A percentile compares a stretch with the other conserved stretches of the same genome.
Evolutionary conservation across 345 rosid genomes (phyloP).

Genomic region (Noccaea caerulescens): DNA sequence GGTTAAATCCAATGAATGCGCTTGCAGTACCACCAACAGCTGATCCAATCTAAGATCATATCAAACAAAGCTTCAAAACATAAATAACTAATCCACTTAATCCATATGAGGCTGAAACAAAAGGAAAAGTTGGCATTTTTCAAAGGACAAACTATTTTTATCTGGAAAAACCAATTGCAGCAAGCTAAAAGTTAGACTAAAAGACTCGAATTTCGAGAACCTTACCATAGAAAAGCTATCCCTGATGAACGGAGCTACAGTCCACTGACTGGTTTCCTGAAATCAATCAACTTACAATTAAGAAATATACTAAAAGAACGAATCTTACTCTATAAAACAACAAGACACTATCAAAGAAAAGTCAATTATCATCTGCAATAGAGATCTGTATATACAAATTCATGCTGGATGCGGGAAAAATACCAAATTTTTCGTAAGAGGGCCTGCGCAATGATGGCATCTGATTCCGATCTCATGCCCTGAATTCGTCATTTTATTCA

Average conservation of each 20-base stretch:
- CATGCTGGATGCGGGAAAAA: slow-evolving; percentile 1
- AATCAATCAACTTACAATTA: slow-evolving; percentile 18
- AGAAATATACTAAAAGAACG: not conserved
- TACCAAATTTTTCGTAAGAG: slow-evolving; percentile 82
- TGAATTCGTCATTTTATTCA: slow-evolving; percentile 51
- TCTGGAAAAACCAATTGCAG: not conserved
- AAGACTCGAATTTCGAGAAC: slow-evolving; percentile 14
- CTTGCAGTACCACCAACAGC: slow-evolving; percentile 78
- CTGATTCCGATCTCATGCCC: slow-evolving; percentile 41
- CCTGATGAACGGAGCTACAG: slow-evolving; percentile 74
- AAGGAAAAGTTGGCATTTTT: not conserved
- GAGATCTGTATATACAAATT: slow-evolving; percentile 19
- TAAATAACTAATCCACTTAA: slow-evolving; percentile 7
- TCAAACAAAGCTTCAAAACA: not conserved
- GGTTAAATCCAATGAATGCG: slow-evolving; percentile 48
- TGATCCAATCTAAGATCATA: slow-evolving; percentile 71
- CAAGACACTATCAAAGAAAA: not conserved
- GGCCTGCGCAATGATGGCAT: slow-evolving; percentile 94
- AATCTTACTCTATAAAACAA: not conserved
- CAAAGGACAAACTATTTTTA: not conserved
- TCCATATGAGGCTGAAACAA: not conserved
- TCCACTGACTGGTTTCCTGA: slow-evolving; percentile 92
- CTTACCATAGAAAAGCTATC: slow-evolving; percentile 94
- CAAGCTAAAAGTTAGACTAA: not conserved
- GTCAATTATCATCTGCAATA: not conserved